Percentiles rank a stretch among this genome's conserved stretches.
phyloP scores from a whole-genome alignment of 1,284 basidiomycete genomes.

The Tylopilus sp. region DNA sequence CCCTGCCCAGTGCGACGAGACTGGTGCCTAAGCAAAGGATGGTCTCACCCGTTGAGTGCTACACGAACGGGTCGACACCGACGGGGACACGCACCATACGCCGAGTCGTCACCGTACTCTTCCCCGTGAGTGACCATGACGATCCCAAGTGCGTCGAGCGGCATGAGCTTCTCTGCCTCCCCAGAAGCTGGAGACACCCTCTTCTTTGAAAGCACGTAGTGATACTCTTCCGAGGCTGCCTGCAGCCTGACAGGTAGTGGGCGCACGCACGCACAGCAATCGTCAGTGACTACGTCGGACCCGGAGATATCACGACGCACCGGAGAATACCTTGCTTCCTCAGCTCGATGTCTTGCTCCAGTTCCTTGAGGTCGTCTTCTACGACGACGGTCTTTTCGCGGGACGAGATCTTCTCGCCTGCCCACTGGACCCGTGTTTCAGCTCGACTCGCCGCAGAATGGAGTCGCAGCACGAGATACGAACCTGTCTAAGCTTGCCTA shows the following conservation, averaged over 20 bases:
- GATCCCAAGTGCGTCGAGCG: conserved; percentile 74
- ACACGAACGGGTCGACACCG: neutral
- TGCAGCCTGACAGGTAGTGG: conserved; percentile 46
- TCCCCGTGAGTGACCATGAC: conserved; percentile 86
- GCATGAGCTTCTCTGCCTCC: conserved; percentile 60
- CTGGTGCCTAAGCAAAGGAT: conserved; percentile 49
- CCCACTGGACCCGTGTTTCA: conserved; percentile 50
- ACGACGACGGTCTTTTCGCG: conserved; percentile 65
- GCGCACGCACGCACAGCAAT: neutral
- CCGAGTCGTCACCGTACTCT: conserved; percentile 69
- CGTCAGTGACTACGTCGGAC: neutral
- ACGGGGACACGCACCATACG: conserved; percentile 50
- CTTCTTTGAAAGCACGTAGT: conserved; percentile 61
- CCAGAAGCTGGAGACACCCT: conserved; percentile 55
- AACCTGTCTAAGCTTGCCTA: conserved; percentile 66
- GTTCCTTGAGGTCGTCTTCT: conserved; percentile 57
- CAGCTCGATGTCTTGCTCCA: conserved; percentile 69
- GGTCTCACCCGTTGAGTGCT: neutral
- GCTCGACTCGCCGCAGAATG: conserved; percentile 29
- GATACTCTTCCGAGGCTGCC: conserved; percentile 57
- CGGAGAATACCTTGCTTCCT: conserved; percentile 58
- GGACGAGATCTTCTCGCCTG: conserved; percentile 71
- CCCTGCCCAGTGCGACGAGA: conserved; percentile 69
- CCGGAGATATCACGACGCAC: conserved; percentile 37
- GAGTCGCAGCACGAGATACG: conserved; percentile 10